These are phyloP conservation scores for Rhodotorula sp. DNA, from an alignment of 1,284 basidiomycete species.

Conservation along the genomic window DNA sequence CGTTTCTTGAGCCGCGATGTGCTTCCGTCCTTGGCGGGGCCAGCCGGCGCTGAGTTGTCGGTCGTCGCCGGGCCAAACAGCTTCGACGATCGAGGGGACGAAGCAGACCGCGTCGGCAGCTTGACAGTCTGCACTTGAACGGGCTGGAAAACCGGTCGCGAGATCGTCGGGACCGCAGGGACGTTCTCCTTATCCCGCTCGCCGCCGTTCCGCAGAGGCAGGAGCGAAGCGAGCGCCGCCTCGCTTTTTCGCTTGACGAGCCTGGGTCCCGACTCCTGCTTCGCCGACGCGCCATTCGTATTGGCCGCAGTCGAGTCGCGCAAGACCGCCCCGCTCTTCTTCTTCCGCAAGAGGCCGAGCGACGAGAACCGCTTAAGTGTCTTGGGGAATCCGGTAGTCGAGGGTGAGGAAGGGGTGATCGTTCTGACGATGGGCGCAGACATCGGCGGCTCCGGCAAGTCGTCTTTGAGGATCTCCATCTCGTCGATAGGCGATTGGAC, in stretches of 20 bases:
- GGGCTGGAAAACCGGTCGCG: background rate
- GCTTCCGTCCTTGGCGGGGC: background rate
- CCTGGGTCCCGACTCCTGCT: background rate
- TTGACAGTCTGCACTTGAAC: background rate
- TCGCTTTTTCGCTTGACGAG: constrained; percentile 33
- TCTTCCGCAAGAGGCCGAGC: constrained; percentile 24
- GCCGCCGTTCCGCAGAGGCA: background rate
- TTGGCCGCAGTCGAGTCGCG: background rate
- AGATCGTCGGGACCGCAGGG: background rate
- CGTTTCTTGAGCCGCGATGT: constrained; percentile 12
- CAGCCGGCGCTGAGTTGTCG: background rate
- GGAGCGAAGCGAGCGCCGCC: constrained; percentile 10
- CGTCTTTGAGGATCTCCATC: background rate
- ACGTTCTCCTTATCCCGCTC: constrained; percentile 19
- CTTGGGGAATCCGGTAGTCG: background rate
- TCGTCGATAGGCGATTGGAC: background rate
- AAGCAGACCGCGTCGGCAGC: constrained; percentile 11
- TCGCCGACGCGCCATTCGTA: background rate
- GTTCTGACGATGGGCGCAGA: background rate
- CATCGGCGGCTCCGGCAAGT: background rate
- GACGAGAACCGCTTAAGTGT: constrained; percentile 22
- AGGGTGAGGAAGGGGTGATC: background rate
- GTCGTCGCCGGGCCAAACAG: constrained; percentile 2
- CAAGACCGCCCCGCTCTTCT: constrained; percentile 27
- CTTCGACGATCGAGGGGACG: constrained; percentile 20